Conservation (phyloP, 495 filamentous ascomycete species). For the Pyronema omphalodes region DNA sequence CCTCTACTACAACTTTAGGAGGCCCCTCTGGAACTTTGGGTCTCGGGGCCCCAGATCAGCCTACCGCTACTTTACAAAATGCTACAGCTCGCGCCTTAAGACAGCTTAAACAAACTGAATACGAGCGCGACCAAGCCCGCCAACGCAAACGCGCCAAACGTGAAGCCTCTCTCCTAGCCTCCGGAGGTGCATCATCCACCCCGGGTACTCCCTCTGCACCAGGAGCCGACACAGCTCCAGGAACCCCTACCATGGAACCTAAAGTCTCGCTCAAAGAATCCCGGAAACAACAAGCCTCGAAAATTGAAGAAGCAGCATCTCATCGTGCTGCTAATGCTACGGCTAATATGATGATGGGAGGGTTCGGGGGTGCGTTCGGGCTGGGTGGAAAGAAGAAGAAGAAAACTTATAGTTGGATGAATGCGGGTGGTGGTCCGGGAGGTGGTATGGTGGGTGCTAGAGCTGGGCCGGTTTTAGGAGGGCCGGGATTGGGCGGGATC, state of each 20-base stretch:
- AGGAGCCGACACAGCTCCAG: constrained; percentile 9
- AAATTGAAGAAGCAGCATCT: constrained; percentile 34
- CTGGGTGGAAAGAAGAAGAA: constrained; percentile 35
- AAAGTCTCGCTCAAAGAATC: constrained; percentile 32
- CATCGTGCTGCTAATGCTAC: constrained; percentile 39
- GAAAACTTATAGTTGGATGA: constrained; percentile 45
- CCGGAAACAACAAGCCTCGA: constrained; percentile 37
- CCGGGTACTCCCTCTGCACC: constrained; percentile 9
- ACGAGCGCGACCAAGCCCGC: constrained; percentile 16
- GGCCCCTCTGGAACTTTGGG: constrained; percentile 1
- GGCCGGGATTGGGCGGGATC: constrained; percentile 3
- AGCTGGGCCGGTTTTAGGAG: constrained; percentile 12
- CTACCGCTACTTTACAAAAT: constrained; percentile 18
- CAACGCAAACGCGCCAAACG: constrained; percentile 18
- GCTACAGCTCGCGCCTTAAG: constrained; percentile 20
- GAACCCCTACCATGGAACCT: constrained; percentile 4
- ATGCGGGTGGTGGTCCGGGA: constrained; percentile 19
- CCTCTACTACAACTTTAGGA: constrained; percentile 12
- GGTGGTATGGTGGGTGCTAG: constrained; percentile 12
- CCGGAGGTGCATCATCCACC: constrained; percentile 7
- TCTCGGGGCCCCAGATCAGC: constrained; percentile 10
- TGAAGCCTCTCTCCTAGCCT: constrained; percentile 5
- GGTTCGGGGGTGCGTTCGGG: constrained; percentile 27
- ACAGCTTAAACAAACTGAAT: constrained; percentile 20
- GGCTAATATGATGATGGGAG: constrained; percentile 34